phyloP scores from a whole-genome alignment of 345 rosid species.

The Populus euphratica region DNA sequence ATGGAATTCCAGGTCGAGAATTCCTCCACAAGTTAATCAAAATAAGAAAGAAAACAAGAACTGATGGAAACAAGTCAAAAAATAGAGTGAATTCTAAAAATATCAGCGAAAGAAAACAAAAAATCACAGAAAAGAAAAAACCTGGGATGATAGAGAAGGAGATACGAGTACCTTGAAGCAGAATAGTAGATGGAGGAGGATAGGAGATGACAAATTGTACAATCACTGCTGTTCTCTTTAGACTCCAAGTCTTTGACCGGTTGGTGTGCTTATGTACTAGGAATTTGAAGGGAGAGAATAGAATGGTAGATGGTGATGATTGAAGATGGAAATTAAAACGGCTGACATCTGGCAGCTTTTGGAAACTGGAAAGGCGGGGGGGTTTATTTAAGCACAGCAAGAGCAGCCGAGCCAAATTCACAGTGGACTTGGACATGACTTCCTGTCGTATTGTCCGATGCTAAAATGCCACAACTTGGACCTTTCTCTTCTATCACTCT shows the following conservation, averaged over 20 bases:
- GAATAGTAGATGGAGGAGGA: slow-evolving; percentile 15
- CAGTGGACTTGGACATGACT: background rate
- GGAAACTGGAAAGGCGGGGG: background rate
- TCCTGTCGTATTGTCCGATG: background rate
- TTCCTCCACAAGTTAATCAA: background rate
- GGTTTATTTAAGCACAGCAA: background rate
- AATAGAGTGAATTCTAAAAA: background rate
- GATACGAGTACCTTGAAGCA: background rate
- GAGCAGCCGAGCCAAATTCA: background rate
- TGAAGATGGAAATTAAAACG: background rate
- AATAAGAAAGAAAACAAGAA: background rate
- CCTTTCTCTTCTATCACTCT: background rate
- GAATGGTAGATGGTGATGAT: background rate
- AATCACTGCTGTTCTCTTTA: background rate
- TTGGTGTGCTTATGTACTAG: background rate
- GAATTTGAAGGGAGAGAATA: background rate
- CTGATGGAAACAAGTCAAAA: slow-evolving; percentile 5
- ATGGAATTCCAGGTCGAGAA: background rate
- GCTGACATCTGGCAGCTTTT: background rate
- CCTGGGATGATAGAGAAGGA: background rate
- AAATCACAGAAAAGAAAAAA: background rate
- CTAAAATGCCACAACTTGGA: no score
- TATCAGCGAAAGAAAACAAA: background rate
- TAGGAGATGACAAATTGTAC: background rate
- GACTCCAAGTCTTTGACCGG: background rate